Conservation (phyloP, 768 basidiomycete species). For the Udeniomyces megalosporus region DNA sequence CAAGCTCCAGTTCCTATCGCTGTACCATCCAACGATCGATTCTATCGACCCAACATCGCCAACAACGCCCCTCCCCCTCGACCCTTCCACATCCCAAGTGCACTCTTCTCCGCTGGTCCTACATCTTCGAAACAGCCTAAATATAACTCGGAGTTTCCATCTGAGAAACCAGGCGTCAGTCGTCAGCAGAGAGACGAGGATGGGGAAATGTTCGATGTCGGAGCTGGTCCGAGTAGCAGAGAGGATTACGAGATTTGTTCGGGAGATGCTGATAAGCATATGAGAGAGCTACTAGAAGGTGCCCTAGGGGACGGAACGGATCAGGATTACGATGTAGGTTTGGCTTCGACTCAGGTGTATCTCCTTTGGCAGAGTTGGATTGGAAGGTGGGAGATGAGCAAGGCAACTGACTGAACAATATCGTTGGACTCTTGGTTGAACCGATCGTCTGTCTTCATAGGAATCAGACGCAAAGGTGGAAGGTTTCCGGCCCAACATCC, state of each 20-base stretch:
- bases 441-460: conserved; percentile 25
- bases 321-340: conserved; percentile 28
- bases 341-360: background rate
- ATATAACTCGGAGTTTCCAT: background rate
- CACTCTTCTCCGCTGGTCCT: background rate
- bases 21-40: background rate
- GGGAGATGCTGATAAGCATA: conserved; percentile 54
- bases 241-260: background rate
- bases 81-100: background rate
- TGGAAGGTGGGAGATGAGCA: background rate
- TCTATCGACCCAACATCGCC: background rate
- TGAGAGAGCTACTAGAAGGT: conserved; percentile 59
- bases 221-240: background rate
- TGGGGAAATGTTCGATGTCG: conserved; percentile 1
- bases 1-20: too few relatives aligned
- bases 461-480: conserved; percentile 54
- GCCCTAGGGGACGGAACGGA: conserved; percentile 39
- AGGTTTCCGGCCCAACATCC: conserved; percentile 56
- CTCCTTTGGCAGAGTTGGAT: background rate
- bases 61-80: background rate
- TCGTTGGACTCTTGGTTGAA: background rate
- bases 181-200: background rate
- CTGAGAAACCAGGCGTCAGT: background rate
- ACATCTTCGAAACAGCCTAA: background rate
- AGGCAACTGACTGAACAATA: too few relatives aligned